A percentile compares a stretch with the other conserved stretches of the same genome.
Evolutionary conservation across 208 protist genomes (phyloP).

Genomic region (Novymonas esmeraldas): DNA sequence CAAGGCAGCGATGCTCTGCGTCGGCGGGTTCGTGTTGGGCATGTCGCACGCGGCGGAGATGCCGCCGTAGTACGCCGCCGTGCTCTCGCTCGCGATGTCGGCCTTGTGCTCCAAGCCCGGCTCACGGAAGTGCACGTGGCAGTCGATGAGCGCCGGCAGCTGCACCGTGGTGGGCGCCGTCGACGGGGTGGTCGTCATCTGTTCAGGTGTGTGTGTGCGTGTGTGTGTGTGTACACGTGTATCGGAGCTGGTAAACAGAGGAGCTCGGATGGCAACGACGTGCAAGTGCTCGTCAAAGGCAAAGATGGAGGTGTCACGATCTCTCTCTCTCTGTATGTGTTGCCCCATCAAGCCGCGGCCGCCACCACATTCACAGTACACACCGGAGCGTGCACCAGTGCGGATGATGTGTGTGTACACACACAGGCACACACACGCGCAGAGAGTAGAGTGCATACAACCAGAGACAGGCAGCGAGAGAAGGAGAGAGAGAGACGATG

Average conservation of each 20-base stretch:
- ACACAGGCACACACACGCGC: too few species aligned
- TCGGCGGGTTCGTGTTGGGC: conserved; percentile 89
- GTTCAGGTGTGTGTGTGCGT: not conserved
- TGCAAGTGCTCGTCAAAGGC: too few species aligned
- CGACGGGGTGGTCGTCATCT: conserved; percentile 11
- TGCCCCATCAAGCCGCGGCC: too few species aligned
- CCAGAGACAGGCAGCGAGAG: not conserved
- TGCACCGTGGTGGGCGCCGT: conserved; percentile 29
- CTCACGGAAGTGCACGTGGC: conserved; percentile 94
- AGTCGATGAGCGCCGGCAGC: conserved; percentile 91
- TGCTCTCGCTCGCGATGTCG: conserved; percentile 89
- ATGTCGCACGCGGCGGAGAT: conserved; percentile 85
- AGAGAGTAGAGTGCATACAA: too few species aligned
- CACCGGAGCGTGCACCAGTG: too few species aligned
- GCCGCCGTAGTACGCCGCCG: conserved; percentile 91
- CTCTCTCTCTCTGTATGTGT: too few species aligned
- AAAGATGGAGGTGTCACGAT: too few species aligned
- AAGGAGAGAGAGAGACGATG: not conserved
- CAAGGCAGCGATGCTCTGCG: conserved; percentile 68
- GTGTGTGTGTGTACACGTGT: not conserved
- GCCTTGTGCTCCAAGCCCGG: conserved; percentile 94
- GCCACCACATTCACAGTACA: too few species aligned
- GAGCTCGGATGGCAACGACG: not conserved
- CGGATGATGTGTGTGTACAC: too few species aligned
- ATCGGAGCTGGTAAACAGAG: not conserved